Conservation (phyloP, 768 basidiomycete genomes). For the Pisolithus microcarpus region DNA sequence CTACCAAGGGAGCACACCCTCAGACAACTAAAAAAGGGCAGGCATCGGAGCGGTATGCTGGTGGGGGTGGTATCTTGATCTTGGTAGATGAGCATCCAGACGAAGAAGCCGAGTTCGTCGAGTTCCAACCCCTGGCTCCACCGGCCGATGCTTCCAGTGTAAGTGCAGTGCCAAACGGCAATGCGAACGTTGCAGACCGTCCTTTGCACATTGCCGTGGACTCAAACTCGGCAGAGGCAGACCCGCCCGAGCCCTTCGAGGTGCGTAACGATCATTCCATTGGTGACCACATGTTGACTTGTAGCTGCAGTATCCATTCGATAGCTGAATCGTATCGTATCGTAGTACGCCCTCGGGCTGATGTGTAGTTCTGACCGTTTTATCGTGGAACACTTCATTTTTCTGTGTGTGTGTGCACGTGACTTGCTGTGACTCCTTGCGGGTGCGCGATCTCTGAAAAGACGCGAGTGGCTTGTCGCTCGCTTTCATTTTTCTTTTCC, state of each 20-base stretch:
- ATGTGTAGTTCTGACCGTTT: too few relatives aligned
- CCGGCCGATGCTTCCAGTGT: slow-evolving; percentile 17
- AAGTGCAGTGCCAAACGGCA: slow-evolving; percentile 25
- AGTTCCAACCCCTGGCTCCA: slow-evolving; percentile 45
- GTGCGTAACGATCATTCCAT: slow-evolving; percentile 36
- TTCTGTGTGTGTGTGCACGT: too few relatives aligned
- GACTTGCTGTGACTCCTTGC: neutral
- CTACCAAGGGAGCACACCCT: slow-evolving; percentile 24
- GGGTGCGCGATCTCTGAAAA: neutral
- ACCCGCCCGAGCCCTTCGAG: slow-evolving; percentile 78
- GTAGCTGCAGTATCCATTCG: slow-evolving; percentile 61
- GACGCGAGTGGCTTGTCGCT: neutral
- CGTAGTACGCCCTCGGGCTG: neutral
- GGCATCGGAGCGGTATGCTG: slow-evolving; percentile 56
- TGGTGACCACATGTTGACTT: slow-evolving; percentile 14
- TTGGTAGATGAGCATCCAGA: slow-evolving; percentile 66
- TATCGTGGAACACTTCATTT: too few relatives aligned
- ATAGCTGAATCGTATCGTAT: slow-evolving; percentile 32
- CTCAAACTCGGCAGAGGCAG: slow-evolving; percentile 64
- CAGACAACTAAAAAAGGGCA: slow-evolving; percentile 26
- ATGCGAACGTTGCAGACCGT: slow-evolving; percentile 8
- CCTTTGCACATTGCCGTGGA: slow-evolving; percentile 60
- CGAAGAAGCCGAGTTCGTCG: slow-evolving; percentile 70
- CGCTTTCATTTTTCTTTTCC: neutral
- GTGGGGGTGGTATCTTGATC: slow-evolving; percentile 85